Base-by-base conservation (phyloP, 2,329 filamentous ascomycete genomes). In the Lecanoromycetidae sp. region DNA sequence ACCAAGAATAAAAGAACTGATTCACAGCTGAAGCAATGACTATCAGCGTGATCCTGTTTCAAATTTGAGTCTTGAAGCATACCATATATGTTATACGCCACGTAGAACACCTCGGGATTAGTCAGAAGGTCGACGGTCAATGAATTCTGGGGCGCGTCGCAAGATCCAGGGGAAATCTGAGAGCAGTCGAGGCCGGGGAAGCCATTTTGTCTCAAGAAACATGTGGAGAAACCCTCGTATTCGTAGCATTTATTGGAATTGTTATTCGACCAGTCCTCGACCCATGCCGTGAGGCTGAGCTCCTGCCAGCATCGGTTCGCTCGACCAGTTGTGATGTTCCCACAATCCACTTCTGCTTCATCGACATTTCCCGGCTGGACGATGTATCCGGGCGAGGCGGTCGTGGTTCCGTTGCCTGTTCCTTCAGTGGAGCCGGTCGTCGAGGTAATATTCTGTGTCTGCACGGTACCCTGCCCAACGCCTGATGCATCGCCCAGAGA, bases 81-180 rank as follows among this genome's bases (percentile, higher is more conserved):
- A 50, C 48, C 36, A 26, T 50, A 50, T 5, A 50, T 46, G n/a
- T 50, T 50, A 19, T 46, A 50, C 19, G 48, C 48, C n/a, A 50
- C 43, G 19, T 50, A 50, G 43, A 41, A 50, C 5, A 50, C 33
- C 15, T 38, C 23, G 20, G 34, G 29, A 13, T 46, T 33, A 6
- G 9, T 27, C 22, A 27, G 10, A 6, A 30, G 37, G 9, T 46
- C 25, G n/a, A 33, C 12, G 19, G 30, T 33, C n/a, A 15, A 33
- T 42, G 26, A 20, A n/a, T 42, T 9, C 9, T 32, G 39, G 15
- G 38, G 45, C n/a, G 45, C 33, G 26, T 30, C 35, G 29, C 49
- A 51, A 41, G 45, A 25, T 17, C 17, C 15, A 12, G 37, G 33
- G 23, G 40, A 25, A 27, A 51, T 48, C 26, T 38, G 27, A 6